phyloP scores from a whole-genome alignment of 1,284 basidiomycete species.

The Fomes fomentarius region DNA sequence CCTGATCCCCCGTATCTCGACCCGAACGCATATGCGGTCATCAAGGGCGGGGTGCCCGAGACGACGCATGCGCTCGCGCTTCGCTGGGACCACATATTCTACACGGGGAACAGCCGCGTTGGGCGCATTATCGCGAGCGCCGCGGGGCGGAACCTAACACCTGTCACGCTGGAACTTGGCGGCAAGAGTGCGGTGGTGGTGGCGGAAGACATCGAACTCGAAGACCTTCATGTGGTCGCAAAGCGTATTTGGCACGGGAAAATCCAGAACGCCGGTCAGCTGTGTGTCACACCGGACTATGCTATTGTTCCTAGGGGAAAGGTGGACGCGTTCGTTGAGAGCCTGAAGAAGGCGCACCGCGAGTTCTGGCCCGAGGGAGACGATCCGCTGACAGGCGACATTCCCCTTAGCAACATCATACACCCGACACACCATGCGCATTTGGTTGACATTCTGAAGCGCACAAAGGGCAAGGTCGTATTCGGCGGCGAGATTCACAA shows the following conservation, averaged over 20 bases:
- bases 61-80: constrained; percentile 53
- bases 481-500: constrained; percentile 54
- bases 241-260: constrained; percentile 61
- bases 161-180: constrained; percentile 67
- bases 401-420: constrained; percentile 48
- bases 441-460: constrained; percentile 49
- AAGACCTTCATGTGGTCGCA: constrained; percentile 41
- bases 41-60: constrained; percentile 62
- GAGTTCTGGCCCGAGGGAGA: constrained; percentile 41
- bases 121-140: constrained; percentile 64
- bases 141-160: constrained; percentile 67
- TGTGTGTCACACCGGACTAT: constrained; percentile 70
- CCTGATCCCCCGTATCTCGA: constrained; percentile 71
- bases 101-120: constrained; percentile 55
- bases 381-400: constrained; percentile 39
- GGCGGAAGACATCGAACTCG: constrained; percentile 43
- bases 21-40: constrained; percentile 45
- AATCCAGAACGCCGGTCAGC: constrained; percentile 56
- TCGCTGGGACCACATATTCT: constrained; percentile 64
- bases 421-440: constrained; percentile 54
- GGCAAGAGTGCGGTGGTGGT: constrained; percentile 70
- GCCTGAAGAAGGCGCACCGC: constrained; percentile 44
- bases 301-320: constrained; percentile 53
- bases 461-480: constrained; percentile 58
- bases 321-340: constrained; percentile 56